Evolutionary conservation across 2,329 filamentous ascomycete species (phyloP).

Genomic region (Nigrograna mackinnonii): DNA sequence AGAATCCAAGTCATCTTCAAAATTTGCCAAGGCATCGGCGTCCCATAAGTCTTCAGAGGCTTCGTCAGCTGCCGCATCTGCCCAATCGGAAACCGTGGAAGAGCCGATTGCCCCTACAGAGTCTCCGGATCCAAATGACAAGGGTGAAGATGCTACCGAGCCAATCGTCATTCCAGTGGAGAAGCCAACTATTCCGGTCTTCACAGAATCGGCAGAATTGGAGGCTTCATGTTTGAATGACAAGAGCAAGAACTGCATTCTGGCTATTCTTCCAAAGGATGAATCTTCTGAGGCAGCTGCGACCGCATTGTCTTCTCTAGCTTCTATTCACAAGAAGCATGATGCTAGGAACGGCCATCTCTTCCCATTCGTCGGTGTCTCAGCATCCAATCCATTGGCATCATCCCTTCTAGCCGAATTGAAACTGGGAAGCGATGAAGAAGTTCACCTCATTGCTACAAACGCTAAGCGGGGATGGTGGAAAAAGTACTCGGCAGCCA

Average conservation of each 20-base stretch:
- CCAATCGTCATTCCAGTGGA: slow-evolving; percentile 58
- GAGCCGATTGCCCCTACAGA: slow-evolving; percentile 55
- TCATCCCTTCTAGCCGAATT: slow-evolving; percentile 63
- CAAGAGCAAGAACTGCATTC: slow-evolving; percentile 80
- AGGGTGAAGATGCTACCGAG: slow-evolving; percentile 47
- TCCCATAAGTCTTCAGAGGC: slow-evolving; percentile 56
- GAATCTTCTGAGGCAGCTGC: slow-evolving; percentile 52
- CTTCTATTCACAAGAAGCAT: slow-evolving; percentile 78
- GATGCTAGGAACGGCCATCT: slow-evolving; percentile 66
- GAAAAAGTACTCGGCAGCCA: slow-evolving; percentile 67
- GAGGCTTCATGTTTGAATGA: slow-evolving; percentile 71
- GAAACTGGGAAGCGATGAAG: slow-evolving; percentile 55
- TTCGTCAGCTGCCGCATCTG: slow-evolving; percentile 49
- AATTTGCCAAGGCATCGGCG: slow-evolving; percentile 55
- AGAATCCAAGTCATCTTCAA: slow-evolving; percentile 47
- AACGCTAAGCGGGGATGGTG: slow-evolving; percentile 89
- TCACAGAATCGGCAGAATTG: slow-evolving; percentile 67
- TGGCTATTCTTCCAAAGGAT: slow-evolving; percentile 56
- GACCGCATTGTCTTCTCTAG: slow-evolving; percentile 61
- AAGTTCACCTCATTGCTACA: slow-evolving; percentile 76
- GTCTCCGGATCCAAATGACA: slow-evolving; percentile 55
- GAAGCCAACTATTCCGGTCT: slow-evolving; percentile 64
- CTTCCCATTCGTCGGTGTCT: slow-evolving; percentile 83
- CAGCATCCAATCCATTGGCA: slow-evolving; percentile 63
- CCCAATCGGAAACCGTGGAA: slow-evolving; percentile 56